These are phyloP conservation scores for Pythium sp. DNA, from an alignment of 352 stramenopile genomes.

Conservation along the genomic window DNA sequence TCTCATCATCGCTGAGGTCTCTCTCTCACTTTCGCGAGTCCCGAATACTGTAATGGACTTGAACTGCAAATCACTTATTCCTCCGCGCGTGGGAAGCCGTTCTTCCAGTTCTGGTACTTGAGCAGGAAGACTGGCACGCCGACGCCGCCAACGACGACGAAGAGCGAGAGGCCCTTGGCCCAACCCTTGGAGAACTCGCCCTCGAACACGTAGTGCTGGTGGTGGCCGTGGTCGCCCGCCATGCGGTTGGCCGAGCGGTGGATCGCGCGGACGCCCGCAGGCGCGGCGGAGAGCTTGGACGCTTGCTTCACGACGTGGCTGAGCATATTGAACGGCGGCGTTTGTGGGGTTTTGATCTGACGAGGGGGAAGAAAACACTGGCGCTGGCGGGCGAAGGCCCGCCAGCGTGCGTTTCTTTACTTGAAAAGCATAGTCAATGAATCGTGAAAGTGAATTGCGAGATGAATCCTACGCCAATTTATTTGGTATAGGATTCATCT, in stretches of 20 bases:
- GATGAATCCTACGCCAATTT: no score
- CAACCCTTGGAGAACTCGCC: constrained; percentile 76
- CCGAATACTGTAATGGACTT: constrained; percentile 12
- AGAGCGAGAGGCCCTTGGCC: constrained; percentile 49
- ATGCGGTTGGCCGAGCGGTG: constrained; percentile 74
- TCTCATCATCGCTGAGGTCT: not conserved
- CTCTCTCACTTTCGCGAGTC: not conserved
- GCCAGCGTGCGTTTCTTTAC: not conserved
- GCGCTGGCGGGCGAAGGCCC: not conserved
- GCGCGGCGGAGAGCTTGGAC: constrained; percentile 46
- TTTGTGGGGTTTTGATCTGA: constrained; percentile 6
- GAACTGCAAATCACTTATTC: constrained; percentile 37
- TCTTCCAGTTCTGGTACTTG: constrained; percentile 90
- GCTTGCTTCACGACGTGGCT: constrained; percentile 70
- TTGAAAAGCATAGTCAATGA: no score
- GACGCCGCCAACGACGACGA: constrained; percentile 67
- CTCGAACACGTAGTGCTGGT: constrained; percentile 86
- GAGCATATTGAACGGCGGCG: constrained; percentile 28
- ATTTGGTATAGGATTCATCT: no score
- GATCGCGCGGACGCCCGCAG: constrained; percentile 60
- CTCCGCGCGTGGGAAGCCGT: constrained; percentile 74
- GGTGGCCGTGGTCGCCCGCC: constrained; percentile 70
- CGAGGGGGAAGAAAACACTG: constrained; percentile 20
- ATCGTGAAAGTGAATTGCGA: no score
- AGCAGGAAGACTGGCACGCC: constrained; percentile 57